A percentile compares a stretch with the other conserved stretches of the same genome.
Evolutionary conservation across 345 rosid species (phyloP).

Genomic region (Clarkia xantiana): DNA sequence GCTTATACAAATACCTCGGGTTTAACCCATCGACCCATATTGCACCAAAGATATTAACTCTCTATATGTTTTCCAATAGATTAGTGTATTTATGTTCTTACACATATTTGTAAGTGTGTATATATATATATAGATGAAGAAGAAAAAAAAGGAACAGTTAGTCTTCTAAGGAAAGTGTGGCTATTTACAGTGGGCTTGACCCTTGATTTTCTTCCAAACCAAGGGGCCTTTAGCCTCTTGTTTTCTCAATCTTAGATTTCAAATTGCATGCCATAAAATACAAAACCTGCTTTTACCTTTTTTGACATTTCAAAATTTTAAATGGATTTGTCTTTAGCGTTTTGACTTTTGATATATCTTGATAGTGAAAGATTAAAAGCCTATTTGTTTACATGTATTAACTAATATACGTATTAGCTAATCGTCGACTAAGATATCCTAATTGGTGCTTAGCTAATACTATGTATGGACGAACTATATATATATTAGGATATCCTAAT

Average conservation of each 20-base stretch:
- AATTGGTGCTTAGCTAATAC: no score
- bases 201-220: conserved; percentile 8
- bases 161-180: background rate
- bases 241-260: conserved; percentile 9
- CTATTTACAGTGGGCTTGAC: conserved; percentile 12
- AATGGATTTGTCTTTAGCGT: no score
- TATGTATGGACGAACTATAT: no score
- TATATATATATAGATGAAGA: background rate
- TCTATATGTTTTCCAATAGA: conserved; percentile 1
- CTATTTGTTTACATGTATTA: no score
- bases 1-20: conserved; percentile 78
- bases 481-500: no score
- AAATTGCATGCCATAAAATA: background rate
- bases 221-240: conserved; percentile 35
- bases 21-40: conserved; percentile 62
- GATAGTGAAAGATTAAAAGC: no score
- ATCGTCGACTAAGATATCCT: no score
- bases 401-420: no score
- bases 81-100: background rate
- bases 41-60: background rate
- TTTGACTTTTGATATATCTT: no score
- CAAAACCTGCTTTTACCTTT: background rate
- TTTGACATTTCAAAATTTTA: background rate
- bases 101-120: background rate
- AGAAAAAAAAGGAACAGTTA: background rate